Evolutionary conservation across 176 grass and related monocot genomes (phyloP).

Genomic region (Bothriochloa decipiens): DNA sequence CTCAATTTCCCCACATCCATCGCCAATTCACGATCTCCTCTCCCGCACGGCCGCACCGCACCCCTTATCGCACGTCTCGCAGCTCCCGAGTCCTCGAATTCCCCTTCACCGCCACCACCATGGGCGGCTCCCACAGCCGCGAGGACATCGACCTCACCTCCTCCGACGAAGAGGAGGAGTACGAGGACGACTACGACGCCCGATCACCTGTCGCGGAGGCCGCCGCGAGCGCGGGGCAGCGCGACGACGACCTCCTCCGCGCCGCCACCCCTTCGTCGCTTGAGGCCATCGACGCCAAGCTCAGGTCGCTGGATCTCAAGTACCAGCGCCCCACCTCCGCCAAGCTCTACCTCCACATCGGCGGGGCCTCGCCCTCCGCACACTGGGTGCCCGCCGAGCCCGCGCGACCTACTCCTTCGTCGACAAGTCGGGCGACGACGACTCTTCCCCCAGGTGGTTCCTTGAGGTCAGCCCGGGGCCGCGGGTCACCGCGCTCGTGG

Average conservation of each 20-base stretch:
- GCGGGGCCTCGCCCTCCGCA: slow-evolving; percentile 68
- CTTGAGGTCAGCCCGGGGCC: slow-evolving; percentile 59
- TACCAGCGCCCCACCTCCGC: slow-evolving; percentile 45
- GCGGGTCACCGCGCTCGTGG: slow-evolving; percentile 60
- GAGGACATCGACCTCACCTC: slow-evolving; percentile 83
- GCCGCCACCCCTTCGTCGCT: slow-evolving; percentile 47
- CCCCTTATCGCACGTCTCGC: not conserved
- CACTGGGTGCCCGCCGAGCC: slow-evolving; percentile 70
- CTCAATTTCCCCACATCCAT: slow-evolving; percentile 22
- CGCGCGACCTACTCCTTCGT: slow-evolving; percentile 62
- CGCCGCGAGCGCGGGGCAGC: slow-evolving; percentile 22
- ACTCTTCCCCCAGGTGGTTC: slow-evolving; percentile 52
- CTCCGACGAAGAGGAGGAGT: slow-evolving; percentile 58
- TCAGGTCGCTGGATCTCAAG: slow-evolving; percentile 75
- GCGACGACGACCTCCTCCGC: slow-evolving; percentile 41
- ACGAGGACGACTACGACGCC: slow-evolving; percentile 50
- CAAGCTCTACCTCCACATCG: slow-evolving; percentile 87
- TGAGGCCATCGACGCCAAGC: slow-evolving; percentile 68
- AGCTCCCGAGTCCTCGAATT: not conserved
- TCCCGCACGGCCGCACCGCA: not conserved
- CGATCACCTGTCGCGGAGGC: slow-evolving; percentile 3
- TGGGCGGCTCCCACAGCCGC: slow-evolving; percentile 85
- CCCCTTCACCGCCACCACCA: slow-evolving; percentile 37
- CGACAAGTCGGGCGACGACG: slow-evolving; percentile 31
- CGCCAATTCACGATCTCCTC: not conserved